Evolutionary conservation across 2,329 filamentous ascomycete genomes (phyloP), one percentile per base, ranked within the genome.

Genomic region (Fusarium tanahbumbuense): DNA sequence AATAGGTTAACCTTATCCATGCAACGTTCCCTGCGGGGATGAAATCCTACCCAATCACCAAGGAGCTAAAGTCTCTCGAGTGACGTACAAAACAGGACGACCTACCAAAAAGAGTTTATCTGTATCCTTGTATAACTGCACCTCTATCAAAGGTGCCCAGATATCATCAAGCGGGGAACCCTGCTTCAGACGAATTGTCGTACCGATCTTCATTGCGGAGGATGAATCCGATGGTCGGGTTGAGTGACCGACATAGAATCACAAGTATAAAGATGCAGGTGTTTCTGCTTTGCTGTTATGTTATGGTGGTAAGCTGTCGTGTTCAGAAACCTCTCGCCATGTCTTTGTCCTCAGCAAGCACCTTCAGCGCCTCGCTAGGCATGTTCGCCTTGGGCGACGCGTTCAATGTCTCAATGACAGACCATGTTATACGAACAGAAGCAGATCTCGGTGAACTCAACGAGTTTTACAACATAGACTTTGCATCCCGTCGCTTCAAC

Each of bases 81-180:
- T 70, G 53, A 64, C 53, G 67, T 54, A 59, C 6, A 16, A 25
- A 23, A 41, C 20, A 13, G 47, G 47, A 48, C 53, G 22, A 70
- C 67, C 67, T 70, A 70, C 67, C 67, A 5, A 42, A 70, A 42
- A 25, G 12, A 56, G 53, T 16, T 67, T 70, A 61, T 63, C 44
- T 30, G 22, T 27, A 54, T 46, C 57, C 67, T 59, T 67, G 53
- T 57, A 34, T 34, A 34, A 56, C 46, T 34, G n/a, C 13, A 23
- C 22, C 11, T 25, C n/a, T 53, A 56, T 57, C 67, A 70, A 70
- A 71, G 60, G 67, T 70, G 46, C 67, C 63, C 10, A 41, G 37
- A 56, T 48, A 56, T 32, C 13, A 10, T 5, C 12, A 50, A 67
- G 67, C 67, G 67, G 67, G 67, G 67, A 70, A 70, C 67, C 67